phyloP scores from a whole-genome alignment of 2,329 filamentous ascomycete species.

The Huntiella omanensis region DNA sequence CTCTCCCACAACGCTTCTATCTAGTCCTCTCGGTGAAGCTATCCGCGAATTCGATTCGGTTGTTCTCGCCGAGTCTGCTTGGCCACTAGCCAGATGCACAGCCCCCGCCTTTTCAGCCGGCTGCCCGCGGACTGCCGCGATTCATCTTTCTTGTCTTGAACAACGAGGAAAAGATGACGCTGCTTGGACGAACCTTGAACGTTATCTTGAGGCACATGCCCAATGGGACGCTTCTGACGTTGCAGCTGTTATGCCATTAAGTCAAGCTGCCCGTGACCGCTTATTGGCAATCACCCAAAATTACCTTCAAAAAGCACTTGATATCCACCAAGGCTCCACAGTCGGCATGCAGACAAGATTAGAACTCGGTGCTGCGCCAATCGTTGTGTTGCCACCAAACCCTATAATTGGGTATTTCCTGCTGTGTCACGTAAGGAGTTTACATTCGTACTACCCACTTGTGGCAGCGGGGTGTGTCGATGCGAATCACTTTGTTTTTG shows the following conservation, averaged over 20 bases:
- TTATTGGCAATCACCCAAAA: conserved; percentile 53
- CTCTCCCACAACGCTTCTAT: conserved; percentile 15
- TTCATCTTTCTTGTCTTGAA: conserved; percentile 32
- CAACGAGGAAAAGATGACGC: conserved; percentile 28
- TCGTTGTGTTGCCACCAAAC: conserved; percentile 42
- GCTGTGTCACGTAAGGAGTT: conserved; percentile 44
- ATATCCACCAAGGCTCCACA: conserved; percentile 36
- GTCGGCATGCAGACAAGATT: neutral
- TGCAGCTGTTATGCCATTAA: conserved; percentile 26
- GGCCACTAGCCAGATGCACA: conserved; percentile 33
- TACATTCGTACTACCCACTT: conserved; percentile 47
- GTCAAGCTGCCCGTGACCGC: conserved; percentile 39
- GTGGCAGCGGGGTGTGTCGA: conserved; percentile 41
- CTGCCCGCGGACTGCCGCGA: conserved; percentile 30
- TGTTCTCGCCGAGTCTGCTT: conserved; percentile 28
- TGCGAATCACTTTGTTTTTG: conserved; percentile 47
- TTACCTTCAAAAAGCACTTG: conserved; percentile 51
- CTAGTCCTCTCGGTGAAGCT: conserved; percentile 14
- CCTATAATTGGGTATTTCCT: conserved; percentile 50
- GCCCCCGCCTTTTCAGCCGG: conserved; percentile 24
- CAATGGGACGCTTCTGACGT: conserved; percentile 16
- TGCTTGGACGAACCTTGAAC: conserved; percentile 27
- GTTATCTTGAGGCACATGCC: conserved; percentile 19
- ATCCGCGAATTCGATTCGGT: conserved; percentile 28
- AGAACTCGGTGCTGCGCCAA: neutral